These are phyloP conservation scores for Gymnopilus junonius DNA, from an alignment of 768 basidiomycete genomes.

Conservation along the genomic window DNA sequence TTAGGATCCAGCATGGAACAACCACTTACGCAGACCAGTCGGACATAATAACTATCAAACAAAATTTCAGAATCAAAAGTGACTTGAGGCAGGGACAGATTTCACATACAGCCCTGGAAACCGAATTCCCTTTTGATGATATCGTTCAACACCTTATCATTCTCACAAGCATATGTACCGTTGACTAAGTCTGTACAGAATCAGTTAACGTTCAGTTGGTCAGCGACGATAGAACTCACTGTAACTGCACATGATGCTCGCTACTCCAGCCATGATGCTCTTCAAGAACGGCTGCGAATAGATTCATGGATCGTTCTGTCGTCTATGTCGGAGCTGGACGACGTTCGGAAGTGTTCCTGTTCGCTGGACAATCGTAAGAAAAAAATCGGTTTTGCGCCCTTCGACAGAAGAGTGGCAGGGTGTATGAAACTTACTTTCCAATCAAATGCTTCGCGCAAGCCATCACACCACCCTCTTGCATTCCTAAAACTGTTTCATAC, in stretches of 20 bases:
- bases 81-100: neutral
- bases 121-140: constrained; percentile 78
- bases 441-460: constrained; percentile 87
- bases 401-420: neutral
- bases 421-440: constrained; percentile 57
- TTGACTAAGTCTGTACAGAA: constrained; percentile 62
- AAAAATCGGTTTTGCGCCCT: neutral
- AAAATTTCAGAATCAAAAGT: neutral
- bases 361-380: constrained; percentile 44
- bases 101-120: constrained; percentile 71
- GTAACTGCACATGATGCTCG: constrained; percentile 79
- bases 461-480: constrained; percentile 81
- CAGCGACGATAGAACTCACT: constrained; percentile 41
- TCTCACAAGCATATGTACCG: constrained; percentile 77
- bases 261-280: constrained; percentile 75
- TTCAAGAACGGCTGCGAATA: constrained; percentile 73
- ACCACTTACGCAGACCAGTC: constrained; percentile 67
- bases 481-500: constrained; percentile 81
- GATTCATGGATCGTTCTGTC: constrained; percentile 81
- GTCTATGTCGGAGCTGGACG: constrained; percentile 69
- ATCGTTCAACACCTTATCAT: constrained; percentile 70
- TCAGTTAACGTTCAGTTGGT: neutral
- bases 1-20: neutral
- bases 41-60: constrained; percentile 60
- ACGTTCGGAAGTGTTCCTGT: constrained; percentile 65